Conservation (phyloP, 2,329 filamentous ascomycete species). For the Cytospora piceicola region DNA sequence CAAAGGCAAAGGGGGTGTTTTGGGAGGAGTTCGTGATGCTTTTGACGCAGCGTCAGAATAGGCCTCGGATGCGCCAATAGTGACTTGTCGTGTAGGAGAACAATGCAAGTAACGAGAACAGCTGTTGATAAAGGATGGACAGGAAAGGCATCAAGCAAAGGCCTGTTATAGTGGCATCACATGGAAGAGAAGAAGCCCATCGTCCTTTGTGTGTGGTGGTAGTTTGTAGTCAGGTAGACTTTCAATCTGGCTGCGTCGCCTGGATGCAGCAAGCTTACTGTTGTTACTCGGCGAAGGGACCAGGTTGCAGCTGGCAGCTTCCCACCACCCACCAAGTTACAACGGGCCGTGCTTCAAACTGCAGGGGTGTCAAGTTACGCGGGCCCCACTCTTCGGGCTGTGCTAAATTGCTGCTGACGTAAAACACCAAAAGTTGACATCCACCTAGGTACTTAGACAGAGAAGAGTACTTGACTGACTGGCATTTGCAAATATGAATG, state of each 20-base stretch:
- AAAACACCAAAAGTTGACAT: neutral
- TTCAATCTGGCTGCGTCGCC: conserved; percentile 17
- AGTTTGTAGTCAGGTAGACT: neutral
- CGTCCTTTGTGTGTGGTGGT: neutral
- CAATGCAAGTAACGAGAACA: conserved; percentile 16
- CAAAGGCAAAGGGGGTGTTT: neutral
- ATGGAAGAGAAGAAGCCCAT: conserved; percentile 14
- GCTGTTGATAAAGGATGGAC: conserved; percentile 4
- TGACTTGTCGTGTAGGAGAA: neutral
- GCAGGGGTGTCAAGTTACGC: neutral
- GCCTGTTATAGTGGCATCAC: conserved; percentile 4
- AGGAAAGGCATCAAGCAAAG: conserved; percentile 7
- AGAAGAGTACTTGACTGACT: too few species aligned
- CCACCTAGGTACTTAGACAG: too few species aligned
- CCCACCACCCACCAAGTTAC: conserved; percentile 1
- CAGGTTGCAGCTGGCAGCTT: conserved; percentile 29
- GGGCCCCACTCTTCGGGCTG: neutral
- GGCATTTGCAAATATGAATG: too few species aligned
- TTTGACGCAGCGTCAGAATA: neutral
- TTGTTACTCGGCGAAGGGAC: conserved; percentile 24
- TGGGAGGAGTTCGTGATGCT: neutral
- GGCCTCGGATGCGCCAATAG: conserved; percentile 17
- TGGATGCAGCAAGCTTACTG: conserved; percentile 14
- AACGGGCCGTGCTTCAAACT: conserved; percentile 22
- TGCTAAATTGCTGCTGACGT: neutral